Evolutionary conservation across 139 green algal species (phyloP).

Genomic region (Axilococcus clingmanii): DNA sequence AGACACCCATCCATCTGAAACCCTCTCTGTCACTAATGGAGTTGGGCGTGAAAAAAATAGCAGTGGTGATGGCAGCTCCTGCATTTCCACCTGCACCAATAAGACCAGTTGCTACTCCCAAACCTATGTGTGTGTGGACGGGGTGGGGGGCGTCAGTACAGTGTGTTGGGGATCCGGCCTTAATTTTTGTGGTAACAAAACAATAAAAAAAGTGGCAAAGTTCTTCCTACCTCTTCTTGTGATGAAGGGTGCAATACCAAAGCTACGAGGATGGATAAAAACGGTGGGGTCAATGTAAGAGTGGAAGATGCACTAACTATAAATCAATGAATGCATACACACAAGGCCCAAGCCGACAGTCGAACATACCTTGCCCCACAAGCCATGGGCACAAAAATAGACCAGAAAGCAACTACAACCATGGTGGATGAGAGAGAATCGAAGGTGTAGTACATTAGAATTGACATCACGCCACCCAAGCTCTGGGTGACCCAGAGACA

Average conservation of each 20-base stretch:
- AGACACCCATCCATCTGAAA: slow-evolving; percentile 79
- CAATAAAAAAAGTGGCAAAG: background rate
- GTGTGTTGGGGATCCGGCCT: too few relatives aligned
- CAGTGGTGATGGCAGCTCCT: slow-evolving; percentile 74
- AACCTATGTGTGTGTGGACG: too few relatives aligned
- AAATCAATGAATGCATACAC: too few relatives aligned
- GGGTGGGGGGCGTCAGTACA: slow-evolving; percentile 8
- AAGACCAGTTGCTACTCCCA: slow-evolving; percentile 79
- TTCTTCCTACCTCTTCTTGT: too few relatives aligned
- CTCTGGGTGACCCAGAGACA: slow-evolving; percentile 58
- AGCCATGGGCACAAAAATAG: slow-evolving; percentile 37
- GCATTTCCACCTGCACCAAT: slow-evolving; percentile 86
- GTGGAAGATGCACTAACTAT: too few relatives aligned
- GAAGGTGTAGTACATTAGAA: slow-evolving; percentile 59
- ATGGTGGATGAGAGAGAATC: slow-evolving; percentile 61
- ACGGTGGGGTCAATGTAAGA: too few relatives aligned
- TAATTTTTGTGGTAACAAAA: too few relatives aligned
- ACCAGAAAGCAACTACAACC: slow-evolving; percentile 74
- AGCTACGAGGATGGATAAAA: too few relatives aligned
- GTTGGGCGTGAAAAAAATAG: slow-evolving; percentile 72
- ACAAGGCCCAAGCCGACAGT: too few relatives aligned
- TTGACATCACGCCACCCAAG: slow-evolving; percentile 62
- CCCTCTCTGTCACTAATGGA: slow-evolving; percentile 48
- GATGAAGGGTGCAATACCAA: slow-evolving; percentile 83
- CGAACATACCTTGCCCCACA: slow-evolving; percentile 38